phyloP scores from a whole-genome alignment of 352 stramenopile genomes.

The Phytophthora pisi region DNA sequence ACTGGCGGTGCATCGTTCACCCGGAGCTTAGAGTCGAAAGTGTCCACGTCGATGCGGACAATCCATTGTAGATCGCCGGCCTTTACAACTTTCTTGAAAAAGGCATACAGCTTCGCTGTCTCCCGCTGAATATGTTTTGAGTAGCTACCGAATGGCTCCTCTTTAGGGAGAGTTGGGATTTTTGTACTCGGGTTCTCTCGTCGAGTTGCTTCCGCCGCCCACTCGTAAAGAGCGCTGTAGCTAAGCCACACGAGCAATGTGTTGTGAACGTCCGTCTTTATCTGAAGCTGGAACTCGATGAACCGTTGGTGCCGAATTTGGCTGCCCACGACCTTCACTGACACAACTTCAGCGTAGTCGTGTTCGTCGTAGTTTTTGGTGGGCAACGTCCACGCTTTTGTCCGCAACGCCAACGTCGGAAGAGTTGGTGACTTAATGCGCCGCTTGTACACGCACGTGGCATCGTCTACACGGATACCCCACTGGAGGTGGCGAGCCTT shows the following conservation, averaged over 20 bases:
- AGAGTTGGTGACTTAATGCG: constrained; percentile 24
- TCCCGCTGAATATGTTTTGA: constrained; percentile 60
- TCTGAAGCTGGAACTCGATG: constrained; percentile 19
- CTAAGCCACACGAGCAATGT: constrained; percentile 19
- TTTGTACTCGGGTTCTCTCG: constrained; percentile 15
- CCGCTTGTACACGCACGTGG: constrained; percentile 57
- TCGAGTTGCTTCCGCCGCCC: constrained; percentile 15
- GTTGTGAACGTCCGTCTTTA: constrained; percentile 19
- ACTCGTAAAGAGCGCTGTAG: constrained; percentile 17
- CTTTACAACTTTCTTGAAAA: constrained; percentile 55
- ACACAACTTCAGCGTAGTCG: constrained; percentile 5
- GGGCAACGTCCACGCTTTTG: constrained; percentile 14
- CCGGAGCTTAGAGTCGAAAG: constrained; percentile 18
- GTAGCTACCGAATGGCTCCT: constrained; percentile 64
- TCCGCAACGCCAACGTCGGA: constrained; percentile 9
- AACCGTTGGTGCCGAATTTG: constrained; percentile 14
- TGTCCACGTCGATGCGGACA: constrained; percentile 26
- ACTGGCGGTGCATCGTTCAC: not conserved
- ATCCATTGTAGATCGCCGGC: constrained; percentile 57
- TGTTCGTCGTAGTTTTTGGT: constrained; percentile 7
- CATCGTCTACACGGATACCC: constrained; percentile 41
- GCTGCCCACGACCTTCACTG: constrained; percentile 18
- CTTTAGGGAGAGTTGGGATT: constrained; percentile 59
- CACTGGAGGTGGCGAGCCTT: constrained; percentile 61
- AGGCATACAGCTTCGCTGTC: constrained; percentile 51